phyloP scores from a whole-genome alignment of 2,329 filamentous ascomycete genomes.

The Colletotrichum orbiculare region DNA sequence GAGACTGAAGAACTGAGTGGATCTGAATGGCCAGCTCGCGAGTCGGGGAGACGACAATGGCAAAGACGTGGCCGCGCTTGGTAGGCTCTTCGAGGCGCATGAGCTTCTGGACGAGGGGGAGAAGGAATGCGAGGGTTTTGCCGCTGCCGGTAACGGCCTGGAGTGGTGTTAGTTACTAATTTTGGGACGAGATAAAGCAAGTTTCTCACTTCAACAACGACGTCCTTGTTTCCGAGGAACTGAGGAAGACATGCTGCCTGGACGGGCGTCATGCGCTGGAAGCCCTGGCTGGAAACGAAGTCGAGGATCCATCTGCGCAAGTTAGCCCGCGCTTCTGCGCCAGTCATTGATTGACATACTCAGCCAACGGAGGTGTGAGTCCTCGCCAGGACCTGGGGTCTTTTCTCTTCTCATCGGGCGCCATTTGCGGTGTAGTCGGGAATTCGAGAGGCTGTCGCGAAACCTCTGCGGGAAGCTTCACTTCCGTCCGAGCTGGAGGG shows the following conservation, averaged over 20 bases:
- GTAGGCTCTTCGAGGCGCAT: slow-evolving; percentile 83
- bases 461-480: slow-evolving; percentile 9
- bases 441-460: not conserved
- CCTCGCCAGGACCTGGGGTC: slow-evolving; percentile 59
- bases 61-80: slow-evolving; percentile 89
- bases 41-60: slow-evolving; percentile 92
- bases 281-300: slow-evolving; percentile 85
- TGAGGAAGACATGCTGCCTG: slow-evolving; percentile 91
- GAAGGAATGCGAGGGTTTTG: slow-evolving; percentile 83
- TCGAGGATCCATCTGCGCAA: slow-evolving; percentile 85
- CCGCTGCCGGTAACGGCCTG: slow-evolving; percentile 90
- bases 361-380: slow-evolving; percentile 52
- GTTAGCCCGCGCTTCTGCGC: slow-evolving; percentile 76
- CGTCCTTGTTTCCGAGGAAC: slow-evolving; percentile 90
- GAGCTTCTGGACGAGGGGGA: slow-evolving; percentile 85
- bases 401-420: slow-evolving; percentile 53
- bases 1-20: slow-evolving; percentile 78
- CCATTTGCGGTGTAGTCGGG: slow-evolving; percentile 41
- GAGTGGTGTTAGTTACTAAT: slow-evolving; percentile 35
- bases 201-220: slow-evolving; percentile 79
- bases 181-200: accelerated
- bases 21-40: slow-evolving; percentile 94
- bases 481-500: slow-evolving; percentile 25
- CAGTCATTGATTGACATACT: slow-evolving; percentile 34
- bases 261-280: slow-evolving; percentile 90